phyloP scores from a whole-genome alignment of 1,139 yeast genomes.

The Suhomyces yuchorum region DNA sequence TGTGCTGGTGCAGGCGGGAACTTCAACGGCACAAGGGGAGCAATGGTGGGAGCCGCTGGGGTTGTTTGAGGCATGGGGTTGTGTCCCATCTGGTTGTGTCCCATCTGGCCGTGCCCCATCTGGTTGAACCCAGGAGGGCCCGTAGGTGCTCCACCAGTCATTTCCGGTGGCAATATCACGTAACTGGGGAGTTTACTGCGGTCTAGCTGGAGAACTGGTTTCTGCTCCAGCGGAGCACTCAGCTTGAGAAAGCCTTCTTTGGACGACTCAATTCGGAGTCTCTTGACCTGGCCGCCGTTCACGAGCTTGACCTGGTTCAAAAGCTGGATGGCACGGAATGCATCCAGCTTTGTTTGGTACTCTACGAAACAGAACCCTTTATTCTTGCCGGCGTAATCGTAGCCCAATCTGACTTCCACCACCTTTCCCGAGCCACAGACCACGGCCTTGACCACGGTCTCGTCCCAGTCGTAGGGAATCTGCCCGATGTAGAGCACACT shows the following conservation, averaged over 20 bases:
- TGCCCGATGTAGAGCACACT: constrained; percentile 53
- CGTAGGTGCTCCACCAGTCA: constrained; percentile 17
- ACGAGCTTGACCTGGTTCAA: constrained; percentile 47
- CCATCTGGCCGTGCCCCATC: constrained; percentile 1
- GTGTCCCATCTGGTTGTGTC: constrained; percentile 5
- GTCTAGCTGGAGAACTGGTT: constrained; percentile 44
- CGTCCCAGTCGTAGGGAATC: constrained; percentile 68
- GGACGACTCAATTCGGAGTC: constrained; percentile 57
- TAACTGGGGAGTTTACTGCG: constrained; percentile 52
- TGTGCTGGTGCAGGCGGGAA: constrained; percentile 30
- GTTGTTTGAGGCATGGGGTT: background rate
- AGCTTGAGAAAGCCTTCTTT: constrained; percentile 55
- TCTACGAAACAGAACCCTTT: constrained; percentile 69
- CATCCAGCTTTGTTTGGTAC: constrained; percentile 53
- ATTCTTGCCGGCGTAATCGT: constrained; percentile 62
- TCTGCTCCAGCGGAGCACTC: constrained; percentile 30
- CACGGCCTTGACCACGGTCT: constrained; percentile 53
- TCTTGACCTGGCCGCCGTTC: constrained; percentile 36
- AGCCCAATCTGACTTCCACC: constrained; percentile 63
- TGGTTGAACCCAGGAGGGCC: constrained; percentile 5
- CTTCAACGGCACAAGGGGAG: constrained; percentile 12
- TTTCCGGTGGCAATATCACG: constrained; percentile 57
- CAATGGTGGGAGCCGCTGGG: constrained; percentile 1
- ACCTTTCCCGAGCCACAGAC: constrained; percentile 67
- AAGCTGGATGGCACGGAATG: constrained; percentile 47